Percentiles rank a stretch among this genome's conserved stretches.
phyloP scores from a whole-genome alignment of 371 early-diverging fungal species.

The Mortierella sp. region DNA sequence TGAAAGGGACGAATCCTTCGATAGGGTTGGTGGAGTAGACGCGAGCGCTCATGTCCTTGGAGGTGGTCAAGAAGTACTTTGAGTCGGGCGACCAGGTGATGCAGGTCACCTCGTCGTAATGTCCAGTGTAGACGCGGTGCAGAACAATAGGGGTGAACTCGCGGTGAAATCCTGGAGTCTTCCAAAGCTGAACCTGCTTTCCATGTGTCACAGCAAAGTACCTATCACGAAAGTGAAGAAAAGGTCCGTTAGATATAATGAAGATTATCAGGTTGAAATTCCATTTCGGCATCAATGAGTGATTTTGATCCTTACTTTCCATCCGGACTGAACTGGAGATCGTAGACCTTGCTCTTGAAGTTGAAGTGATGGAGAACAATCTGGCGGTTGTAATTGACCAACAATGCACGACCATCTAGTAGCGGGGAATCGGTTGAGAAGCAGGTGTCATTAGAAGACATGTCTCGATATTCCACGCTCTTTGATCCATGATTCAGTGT shows the following conservation, averaged over 20 bases:
- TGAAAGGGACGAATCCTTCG: conserved; percentile 74
- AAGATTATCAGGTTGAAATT: not conserved
- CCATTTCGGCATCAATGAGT: not conserved
- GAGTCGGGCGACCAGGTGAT: conserved; percentile 93
- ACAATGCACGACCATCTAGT: conserved; percentile 87
- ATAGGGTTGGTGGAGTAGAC: conserved; percentile 80
- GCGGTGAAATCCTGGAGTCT: conserved; percentile 89
- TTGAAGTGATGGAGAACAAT: conserved; percentile 89
- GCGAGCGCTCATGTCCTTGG: conserved; percentile 93
- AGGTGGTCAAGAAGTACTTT: conserved; percentile 83
- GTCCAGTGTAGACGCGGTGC: conserved; percentile 83
- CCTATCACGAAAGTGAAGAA: conserved; percentile 61
- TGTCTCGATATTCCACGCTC: not conserved
- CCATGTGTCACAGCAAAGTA: conserved; percentile 91
- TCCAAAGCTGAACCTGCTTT: conserved; percentile 92
- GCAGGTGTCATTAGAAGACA: not conserved
- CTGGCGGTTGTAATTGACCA: conserved; percentile 88
- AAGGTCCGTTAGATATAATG: too few species aligned
- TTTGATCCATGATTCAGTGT: not conserved
- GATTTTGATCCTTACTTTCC: conserved; percentile 63
- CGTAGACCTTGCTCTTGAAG: conserved; percentile 85
- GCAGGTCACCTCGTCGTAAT: conserved; percentile 89
- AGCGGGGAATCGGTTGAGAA: not conserved
- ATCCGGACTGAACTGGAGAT: conserved; percentile 86
- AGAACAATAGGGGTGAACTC: conserved; percentile 95